These are phyloP conservation scores for Diutina catenulata DNA, from an alignment of 1,139 yeast species.

Conservation along the genomic window DNA sequence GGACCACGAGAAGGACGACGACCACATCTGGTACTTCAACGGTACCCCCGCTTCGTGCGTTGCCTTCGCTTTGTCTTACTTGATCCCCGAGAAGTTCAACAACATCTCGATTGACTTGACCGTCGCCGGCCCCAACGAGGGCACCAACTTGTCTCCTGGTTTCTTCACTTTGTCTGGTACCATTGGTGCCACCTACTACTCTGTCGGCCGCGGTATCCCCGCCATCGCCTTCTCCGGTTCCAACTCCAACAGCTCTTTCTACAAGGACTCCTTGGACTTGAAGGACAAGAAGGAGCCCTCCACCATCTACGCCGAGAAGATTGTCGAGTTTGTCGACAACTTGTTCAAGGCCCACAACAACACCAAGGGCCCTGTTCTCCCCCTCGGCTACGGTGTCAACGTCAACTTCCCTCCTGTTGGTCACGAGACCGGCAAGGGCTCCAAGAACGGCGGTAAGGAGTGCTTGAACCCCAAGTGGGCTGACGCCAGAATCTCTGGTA, in stretches of 20 bases:
- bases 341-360: constrained; percentile 23
- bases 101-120: constrained; percentile 28
- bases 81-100: constrained; percentile 26
- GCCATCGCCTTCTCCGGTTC: constrained; percentile 36
- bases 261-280: constrained; percentile 15
- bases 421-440: constrained; percentile 10
- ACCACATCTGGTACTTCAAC: constrained; percentile 36
- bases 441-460: not conserved
- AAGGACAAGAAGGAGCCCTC: constrained; percentile 14
- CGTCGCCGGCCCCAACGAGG: constrained; percentile 38
- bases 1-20: constrained; percentile 33
- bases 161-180: constrained; percentile 33
- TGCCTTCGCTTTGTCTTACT: constrained; percentile 31
- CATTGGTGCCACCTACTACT: constrained; percentile 32
- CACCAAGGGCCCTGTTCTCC: constrained; percentile 18
- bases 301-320: constrained; percentile 29
- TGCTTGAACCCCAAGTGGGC: constrained; percentile 29
- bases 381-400: constrained; percentile 33
- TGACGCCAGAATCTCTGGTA: constrained; percentile 28
- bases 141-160: constrained; percentile 30
- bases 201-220: constrained; percentile 31
- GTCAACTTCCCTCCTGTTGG: constrained; percentile 38
- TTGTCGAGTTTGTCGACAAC: constrained; percentile 26
- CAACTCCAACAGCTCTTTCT: constrained; percentile 31
- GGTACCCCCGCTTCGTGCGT: constrained; percentile 37